Conservation (phyloP, 352 stramenopile genomes). For the Achlya hypogyna region DNA sequence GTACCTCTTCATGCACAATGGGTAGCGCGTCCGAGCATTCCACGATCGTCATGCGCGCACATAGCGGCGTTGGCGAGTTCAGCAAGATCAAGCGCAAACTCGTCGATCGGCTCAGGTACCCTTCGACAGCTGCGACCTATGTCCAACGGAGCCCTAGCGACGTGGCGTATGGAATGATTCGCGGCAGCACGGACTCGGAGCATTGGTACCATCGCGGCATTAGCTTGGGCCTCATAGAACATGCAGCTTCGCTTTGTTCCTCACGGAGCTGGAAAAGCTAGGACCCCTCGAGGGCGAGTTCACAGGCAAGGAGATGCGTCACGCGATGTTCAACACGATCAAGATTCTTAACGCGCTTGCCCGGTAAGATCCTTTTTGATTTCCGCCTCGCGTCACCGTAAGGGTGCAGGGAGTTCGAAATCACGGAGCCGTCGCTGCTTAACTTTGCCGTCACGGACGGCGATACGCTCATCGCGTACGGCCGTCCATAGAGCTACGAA, state of each 20-base stretch:
- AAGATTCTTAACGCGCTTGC: conserved; percentile 15
- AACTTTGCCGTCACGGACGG: conserved; percentile 23
- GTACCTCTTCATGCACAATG: conserved; percentile 54
- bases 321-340: conserved; percentile 18
- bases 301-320: conserved; percentile 16
- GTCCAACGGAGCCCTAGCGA: conserved; percentile 2
- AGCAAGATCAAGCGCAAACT: conserved; percentile 28
- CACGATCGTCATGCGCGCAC: background rate
- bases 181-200: conserved; percentile 33
- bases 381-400: background rate
- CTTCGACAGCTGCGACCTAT: background rate
- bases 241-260: conserved; percentile 34
- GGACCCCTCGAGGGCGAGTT: conserved; percentile 15
- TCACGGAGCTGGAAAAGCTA: conserved; percentile 28
- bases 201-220: conserved; percentile 8
- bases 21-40: conserved; percentile 3
- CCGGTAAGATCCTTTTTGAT: background rate
- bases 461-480: conserved; percentile 21
- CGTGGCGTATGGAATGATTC: conserved; percentile 27
- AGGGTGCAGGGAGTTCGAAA: background rate
- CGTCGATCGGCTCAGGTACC: conserved; percentile 21
- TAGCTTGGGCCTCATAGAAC: background rate
- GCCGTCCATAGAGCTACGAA: background rate
- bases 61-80: conserved; percentile 28
- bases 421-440: conserved; percentile 21